Evolutionary conservation across 1,284 basidiomycete genomes (phyloP), one percentile per base, ranked within the genome.

Genomic region (Cryptococcus sp.): DNA sequence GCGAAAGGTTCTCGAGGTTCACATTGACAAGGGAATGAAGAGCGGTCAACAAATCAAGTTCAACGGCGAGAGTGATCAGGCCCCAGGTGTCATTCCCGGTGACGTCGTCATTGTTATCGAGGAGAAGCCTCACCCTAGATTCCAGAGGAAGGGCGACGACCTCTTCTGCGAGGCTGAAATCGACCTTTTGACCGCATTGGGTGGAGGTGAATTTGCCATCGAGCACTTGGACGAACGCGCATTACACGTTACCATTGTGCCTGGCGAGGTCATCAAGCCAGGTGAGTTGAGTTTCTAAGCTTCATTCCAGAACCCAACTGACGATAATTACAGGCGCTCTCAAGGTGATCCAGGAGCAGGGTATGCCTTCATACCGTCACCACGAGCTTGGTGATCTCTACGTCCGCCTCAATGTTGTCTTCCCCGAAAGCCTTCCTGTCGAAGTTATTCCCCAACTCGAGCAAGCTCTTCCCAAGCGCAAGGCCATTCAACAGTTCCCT

Each of bases 11-110:
- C 82, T 99, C 70, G 96, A 99, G 80, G 96, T 99, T 25, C 92
- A 97, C 77, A 91, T 99, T 83, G 96, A 99, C 85, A 97, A 95
- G 83, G 96, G 96, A 57, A 99, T 99, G 96, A 93, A 92, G 81
- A 89, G 89, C 57, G 96, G 96, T 34, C 93, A 98, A 80, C 94
- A 93, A 22, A 93, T 99, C 78, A 87, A 86, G 57, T 99, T 99
- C 81, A 79, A 84, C 58, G 95, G 96, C 58, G 96, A 99, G 82
- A 93, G 91, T 70, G 96, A 99, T 78, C 95, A 99, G 79, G 87
- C 91, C 6, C 95, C 96, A 5, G 88, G 84, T 39, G 87, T 91
- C 40, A 85, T 91, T 58, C 89, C 96, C 1, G 96, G 96, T 66
- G 96, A 99, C 68, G 96, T 99, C 19, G 86, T 98, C 57, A 99